Evolutionary conservation across 2,329 filamentous ascomycete species (phyloP).

Genomic region (Penicillium sclerotigenum): DNA sequence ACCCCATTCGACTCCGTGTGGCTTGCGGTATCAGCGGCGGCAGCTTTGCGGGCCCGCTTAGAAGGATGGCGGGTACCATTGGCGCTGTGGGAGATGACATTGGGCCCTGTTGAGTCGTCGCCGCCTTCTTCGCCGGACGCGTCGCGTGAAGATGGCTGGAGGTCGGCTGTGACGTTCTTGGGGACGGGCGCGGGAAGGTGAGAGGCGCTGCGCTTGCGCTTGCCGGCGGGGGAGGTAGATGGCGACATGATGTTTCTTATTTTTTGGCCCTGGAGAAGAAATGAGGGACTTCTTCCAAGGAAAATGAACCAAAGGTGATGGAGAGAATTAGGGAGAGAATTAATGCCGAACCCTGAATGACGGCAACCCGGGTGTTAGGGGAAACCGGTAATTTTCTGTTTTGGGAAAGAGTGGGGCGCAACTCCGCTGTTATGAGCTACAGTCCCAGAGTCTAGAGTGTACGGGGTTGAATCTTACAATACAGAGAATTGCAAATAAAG

Average conservation of each 20-base stretch:
- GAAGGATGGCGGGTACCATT: conserved; percentile 49
- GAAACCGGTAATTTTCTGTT: conserved; percentile 11
- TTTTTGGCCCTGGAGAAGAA: conserved; percentile 6
- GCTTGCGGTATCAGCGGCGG: conserved; percentile 31
- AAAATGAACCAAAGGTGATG: conserved; percentile 5
- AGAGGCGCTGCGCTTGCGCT: conserved; percentile 70
- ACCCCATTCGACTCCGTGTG: conserved; percentile 26
- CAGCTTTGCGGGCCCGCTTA: conserved; percentile 69
- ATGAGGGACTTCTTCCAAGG: conserved; percentile 4
- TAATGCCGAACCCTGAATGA: conserved; percentile 13
- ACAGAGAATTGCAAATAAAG: not conserved
- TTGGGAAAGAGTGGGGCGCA: conserved; percentile 7
- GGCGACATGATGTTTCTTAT: conserved; percentile 55
- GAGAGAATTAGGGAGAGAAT: conserved; percentile 6
- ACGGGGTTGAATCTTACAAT: conserved; percentile 3
- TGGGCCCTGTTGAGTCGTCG: conserved; percentile 63
- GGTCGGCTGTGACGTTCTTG: conserved; percentile 54
- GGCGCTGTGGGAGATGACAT: conserved; percentile 3
- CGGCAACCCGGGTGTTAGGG: conserved; percentile 9
- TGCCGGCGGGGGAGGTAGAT: conserved; percentile 56
- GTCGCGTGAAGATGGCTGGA: conserved; percentile 73
- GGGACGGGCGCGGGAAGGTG: conserved; percentile 48
- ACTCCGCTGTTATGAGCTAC: not conserved
- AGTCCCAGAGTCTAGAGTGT: not conserved
- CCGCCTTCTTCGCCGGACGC: conserved; percentile 73